phyloP scores from a whole-genome alignment of 169 alveolate species.

The Babesia ovis region DNA sequence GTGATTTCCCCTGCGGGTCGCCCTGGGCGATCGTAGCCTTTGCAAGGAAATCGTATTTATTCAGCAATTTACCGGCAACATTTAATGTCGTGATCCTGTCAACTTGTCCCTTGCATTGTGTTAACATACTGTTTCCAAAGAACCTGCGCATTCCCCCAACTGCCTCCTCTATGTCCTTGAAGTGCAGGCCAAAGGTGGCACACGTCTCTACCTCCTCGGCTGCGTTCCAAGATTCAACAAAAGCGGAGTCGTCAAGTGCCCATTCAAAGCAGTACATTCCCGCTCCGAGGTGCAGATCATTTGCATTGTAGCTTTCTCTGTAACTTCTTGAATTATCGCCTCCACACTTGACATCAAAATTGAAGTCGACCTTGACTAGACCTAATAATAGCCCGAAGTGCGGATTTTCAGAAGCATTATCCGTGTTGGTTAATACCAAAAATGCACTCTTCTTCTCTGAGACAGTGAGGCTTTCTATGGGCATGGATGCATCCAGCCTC shows the following conservation, averaged over 20 bases:
- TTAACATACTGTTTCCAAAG: constrained; percentile 25
- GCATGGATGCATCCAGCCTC: constrained; percentile 32
- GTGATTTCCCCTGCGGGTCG: constrained; percentile 10
- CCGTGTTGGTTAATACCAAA: constrained; percentile 32
- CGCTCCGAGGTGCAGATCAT: constrained; percentile 44
- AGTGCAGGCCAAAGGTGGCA: constrained; percentile 61
- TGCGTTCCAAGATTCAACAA: constrained; percentile 28
- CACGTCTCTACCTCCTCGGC: constrained; percentile 14
- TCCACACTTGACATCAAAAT: constrained; percentile 33
- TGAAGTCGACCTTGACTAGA: constrained; percentile 35
- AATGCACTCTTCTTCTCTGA: constrained; percentile 51
- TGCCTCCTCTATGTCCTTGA: constrained; percentile 54
- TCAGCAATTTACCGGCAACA: constrained; percentile 54
- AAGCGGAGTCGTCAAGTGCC: constrained; percentile 26
- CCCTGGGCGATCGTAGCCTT: constrained; percentile 67
- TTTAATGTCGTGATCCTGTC: constrained; percentile 30
- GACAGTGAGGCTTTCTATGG: constrained; percentile 30
- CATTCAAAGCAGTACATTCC: constrained; percentile 46
- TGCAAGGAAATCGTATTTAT: constrained; percentile 27
- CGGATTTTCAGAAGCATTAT: background rate
- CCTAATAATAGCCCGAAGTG: constrained; percentile 49
- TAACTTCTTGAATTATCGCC: constrained; percentile 29
- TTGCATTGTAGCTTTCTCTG: constrained; percentile 55
- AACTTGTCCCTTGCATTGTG: constrained; percentile 10
- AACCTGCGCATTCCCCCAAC: constrained; percentile 29